Evolutionary conservation across 2,329 filamentous ascomycete genomes (phyloP).

Genomic region (Penicillium sp.): DNA sequence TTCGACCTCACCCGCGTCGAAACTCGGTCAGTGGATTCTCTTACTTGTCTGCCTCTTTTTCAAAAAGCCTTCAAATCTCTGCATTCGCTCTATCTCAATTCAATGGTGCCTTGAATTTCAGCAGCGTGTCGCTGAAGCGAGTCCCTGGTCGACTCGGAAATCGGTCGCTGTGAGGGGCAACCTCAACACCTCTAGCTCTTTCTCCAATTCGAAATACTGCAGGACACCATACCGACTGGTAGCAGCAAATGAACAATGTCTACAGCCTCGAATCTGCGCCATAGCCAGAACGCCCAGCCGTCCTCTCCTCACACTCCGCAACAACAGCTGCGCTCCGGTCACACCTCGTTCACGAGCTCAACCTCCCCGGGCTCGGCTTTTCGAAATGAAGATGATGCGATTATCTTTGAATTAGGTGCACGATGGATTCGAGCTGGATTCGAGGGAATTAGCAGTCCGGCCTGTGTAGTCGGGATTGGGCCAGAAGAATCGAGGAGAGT

Average conservation of each 20-base stretch:
- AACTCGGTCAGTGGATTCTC: no score
- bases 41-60: no score
- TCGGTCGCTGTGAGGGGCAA: conserved; percentile 12
- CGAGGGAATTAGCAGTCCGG: conserved; percentile 70
- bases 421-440: conserved; percentile 77
- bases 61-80: no score
- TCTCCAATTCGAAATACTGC: no score
- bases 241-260: conserved; percentile 24
- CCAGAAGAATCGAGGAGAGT: conserved; percentile 69
- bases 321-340: conserved; percentile 43
- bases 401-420: conserved; percentile 77
- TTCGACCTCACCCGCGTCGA: not conserved
- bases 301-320: conserved; percentile 57
- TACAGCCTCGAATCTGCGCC: conserved; percentile 26
- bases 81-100: no score
- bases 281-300: conserved; percentile 30
- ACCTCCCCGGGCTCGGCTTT: conserved; percentile 54
- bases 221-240: conserved; percentile 16
- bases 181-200: conserved; percentile 1
- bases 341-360: conserved; percentile 49
- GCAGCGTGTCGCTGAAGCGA: conserved; percentile 5
- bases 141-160: conserved; percentile 4
- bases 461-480: conserved; percentile 65
- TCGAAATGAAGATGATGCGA: conserved; percentile 71
- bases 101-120: conserved; percentile 8